Percentiles rank a stretch among this genome's conserved stretches.
Evolutionary conservation across 495 filamentous ascomycete species (phyloP).

Genomic region (Penicillium parvum): DNA sequence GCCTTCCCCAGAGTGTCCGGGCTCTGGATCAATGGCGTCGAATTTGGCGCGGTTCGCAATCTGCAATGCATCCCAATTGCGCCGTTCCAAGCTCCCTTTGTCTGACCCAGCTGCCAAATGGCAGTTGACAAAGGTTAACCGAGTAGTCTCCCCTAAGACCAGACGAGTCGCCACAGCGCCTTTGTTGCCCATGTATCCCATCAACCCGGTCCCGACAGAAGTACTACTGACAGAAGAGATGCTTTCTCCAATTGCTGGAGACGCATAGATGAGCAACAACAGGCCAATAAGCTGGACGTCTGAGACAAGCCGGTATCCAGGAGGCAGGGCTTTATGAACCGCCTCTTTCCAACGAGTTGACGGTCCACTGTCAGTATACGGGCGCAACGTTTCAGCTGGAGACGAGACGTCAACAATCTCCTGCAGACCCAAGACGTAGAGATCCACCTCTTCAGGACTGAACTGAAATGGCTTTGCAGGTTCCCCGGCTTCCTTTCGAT

Average conservation of each 20-base stretch:
- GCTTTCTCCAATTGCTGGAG: slow-evolving; percentile 63
- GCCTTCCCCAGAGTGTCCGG: slow-evolving; percentile 42
- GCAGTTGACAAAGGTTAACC: slow-evolving; percentile 81
- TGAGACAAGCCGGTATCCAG: slow-evolving; percentile 69
- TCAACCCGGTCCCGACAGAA: slow-evolving; percentile 77
- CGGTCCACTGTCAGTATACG: slow-evolving; percentile 66
- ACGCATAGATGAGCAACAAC: slow-evolving; percentile 78
- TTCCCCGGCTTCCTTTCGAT: slow-evolving; percentile 3
- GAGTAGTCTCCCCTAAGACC: slow-evolving; percentile 84
- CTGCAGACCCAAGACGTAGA: slow-evolving; percentile 89
- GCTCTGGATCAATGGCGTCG: slow-evolving; percentile 57
- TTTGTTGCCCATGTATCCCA: slow-evolving; percentile 96
- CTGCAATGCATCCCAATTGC: slow-evolving; percentile 87
- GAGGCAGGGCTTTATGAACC: slow-evolving; percentile 64
- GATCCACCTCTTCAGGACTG: slow-evolving; percentile 60
- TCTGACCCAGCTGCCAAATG: slow-evolving; percentile 87
- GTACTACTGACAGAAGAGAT: slow-evolving; percentile 73
- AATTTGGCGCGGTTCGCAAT: slow-evolving; percentile 71
- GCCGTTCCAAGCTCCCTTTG: slow-evolving; percentile 66
- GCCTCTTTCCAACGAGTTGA: slow-evolving; percentile 76
- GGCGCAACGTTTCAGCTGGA: slow-evolving; percentile 56
- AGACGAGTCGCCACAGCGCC: slow-evolving; percentile 80
- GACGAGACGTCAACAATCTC: slow-evolving; percentile 86
- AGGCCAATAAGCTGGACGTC: slow-evolving; percentile 84
- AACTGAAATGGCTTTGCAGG: slow-evolving; percentile 10